Conservation (phyloP, 352 stramenopile genomes). For the Nothophytophthora sp. region DNA sequence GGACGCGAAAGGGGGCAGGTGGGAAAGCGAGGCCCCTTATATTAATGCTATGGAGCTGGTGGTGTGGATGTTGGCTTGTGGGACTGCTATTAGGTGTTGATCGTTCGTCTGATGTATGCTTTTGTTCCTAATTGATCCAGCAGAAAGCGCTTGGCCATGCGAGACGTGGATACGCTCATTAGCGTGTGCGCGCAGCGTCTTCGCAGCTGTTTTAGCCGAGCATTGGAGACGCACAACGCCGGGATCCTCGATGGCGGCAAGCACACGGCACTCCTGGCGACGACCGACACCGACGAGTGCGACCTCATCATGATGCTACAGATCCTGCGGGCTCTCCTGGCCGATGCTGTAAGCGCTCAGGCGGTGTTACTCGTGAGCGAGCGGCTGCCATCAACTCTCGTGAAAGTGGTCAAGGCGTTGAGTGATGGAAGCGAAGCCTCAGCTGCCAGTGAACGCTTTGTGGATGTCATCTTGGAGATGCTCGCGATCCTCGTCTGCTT, state of each 20-base stretch:
- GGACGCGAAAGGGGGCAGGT: not conserved
- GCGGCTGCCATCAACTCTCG: conserved; percentile 51
- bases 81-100: not conserved
- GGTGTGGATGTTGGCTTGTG: no score
- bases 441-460: conserved; percentile 9
- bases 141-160: conserved; percentile 6
- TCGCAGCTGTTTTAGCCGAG: conserved; percentile 25
- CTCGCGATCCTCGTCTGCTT: conserved; percentile 32
- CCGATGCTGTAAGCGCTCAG: conserved; percentile 15
- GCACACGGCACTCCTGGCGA: conserved; percentile 7
- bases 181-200: conserved; percentile 41
- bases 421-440: conserved; percentile 3
- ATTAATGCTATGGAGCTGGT: no score
- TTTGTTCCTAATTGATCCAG: not conserved
- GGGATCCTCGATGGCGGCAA: conserved; percentile 24
- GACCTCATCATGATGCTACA: conserved; percentile 18
- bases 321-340: conserved; percentile 29
- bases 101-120: not conserved
- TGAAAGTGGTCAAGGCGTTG: conserved; percentile 52
- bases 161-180: conserved; percentile 18
- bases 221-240: conserved; percentile 41
- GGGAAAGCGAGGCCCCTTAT: no score
- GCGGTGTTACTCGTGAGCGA: conserved; percentile 44
- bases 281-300: conserved; percentile 2
- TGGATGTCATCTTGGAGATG: conserved; percentile 25